Evolutionary conservation across 169 alveolate genomes (phyloP).

Genomic region (Babesia ovata): DNA sequence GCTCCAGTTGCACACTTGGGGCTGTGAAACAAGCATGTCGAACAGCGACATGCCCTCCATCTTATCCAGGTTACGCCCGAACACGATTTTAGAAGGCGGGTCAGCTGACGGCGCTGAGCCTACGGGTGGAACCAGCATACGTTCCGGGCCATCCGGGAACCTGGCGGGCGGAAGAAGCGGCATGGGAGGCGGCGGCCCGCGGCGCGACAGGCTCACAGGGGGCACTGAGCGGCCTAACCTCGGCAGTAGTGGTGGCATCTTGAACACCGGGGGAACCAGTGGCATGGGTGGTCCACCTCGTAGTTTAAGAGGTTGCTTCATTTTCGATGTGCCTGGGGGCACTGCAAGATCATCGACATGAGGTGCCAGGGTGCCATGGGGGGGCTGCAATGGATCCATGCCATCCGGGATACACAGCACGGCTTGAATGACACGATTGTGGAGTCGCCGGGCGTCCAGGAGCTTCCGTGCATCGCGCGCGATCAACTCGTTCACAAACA

Average conservation of each 20-base stretch:
- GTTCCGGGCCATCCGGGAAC: constrained; percentile 9
- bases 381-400: not conserved
- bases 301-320: not conserved
- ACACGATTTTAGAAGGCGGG: not conserved
- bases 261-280: constrained; percentile 5
- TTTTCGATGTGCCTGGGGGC: not conserved
- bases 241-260: constrained; percentile 28
- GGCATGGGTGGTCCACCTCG: constrained; percentile 5
- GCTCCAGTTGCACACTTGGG: constrained; percentile 32
- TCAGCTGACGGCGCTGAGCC: not conserved
- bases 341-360: not conserved
- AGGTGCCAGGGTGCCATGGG: not conserved
- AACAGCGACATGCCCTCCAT: constrained; percentile 43
- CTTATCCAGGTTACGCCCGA: constrained; percentile 37
- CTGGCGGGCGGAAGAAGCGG: constrained; percentile 16
- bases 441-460: constrained; percentile 36
- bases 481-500: constrained; percentile 30
- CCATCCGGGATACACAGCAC: constrained; percentile 27
- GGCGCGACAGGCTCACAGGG: not conserved
- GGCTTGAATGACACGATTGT: constrained; percentile 64
- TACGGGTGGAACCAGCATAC: not conserved
- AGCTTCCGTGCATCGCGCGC: constrained; percentile 54
- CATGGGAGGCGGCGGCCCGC: not conserved
- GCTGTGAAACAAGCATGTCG: constrained; percentile 11
- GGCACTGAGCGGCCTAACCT: constrained; percentile 1